Evolutionary conservation across 139 green algal genomes (phyloP).

Genomic region (Yamagishiella unicocca): DNA sequence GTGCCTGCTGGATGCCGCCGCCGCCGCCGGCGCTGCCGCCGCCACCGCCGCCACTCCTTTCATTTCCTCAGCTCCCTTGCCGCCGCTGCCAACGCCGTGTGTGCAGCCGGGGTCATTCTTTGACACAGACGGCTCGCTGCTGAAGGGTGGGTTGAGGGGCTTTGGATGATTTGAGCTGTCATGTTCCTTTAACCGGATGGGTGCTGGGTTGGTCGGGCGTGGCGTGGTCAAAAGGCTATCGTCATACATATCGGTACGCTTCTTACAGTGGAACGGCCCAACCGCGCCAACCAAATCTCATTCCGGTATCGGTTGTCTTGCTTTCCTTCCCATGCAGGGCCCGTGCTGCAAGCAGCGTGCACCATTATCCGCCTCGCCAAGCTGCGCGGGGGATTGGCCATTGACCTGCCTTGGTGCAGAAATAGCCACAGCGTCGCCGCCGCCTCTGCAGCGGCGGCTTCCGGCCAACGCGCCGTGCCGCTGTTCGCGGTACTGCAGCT

Average conservation of each 20-base stretch:
- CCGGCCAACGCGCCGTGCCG: neutral
- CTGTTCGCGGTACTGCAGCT: neutral
- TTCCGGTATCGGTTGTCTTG: no score
- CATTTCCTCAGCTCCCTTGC: neutral
- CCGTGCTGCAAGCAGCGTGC: neutral
- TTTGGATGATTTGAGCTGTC: no score
- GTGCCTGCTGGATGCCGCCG: neutral
- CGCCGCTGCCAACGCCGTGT: neutral
- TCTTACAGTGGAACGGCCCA: no score
- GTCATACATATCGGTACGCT: no score
- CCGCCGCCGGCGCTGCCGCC: neutral
- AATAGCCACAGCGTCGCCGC: neutral
- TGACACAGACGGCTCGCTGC: constrained; percentile 2
- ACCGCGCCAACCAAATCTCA: no score
- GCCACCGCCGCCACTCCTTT: neutral
- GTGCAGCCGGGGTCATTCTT: neutral
- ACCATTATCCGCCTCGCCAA: neutral
- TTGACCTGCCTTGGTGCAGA: neutral
- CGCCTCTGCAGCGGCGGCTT: neutral
- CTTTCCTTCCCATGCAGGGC: neutral
- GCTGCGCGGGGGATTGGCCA: neutral
- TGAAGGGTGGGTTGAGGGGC: neutral
- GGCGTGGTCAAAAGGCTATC: no score
- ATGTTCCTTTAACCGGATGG: no score
- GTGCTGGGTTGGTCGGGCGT: no score